phyloP scores from a whole-genome alignment of 495 filamentous ascomycete genomes.

The Pyrenopolyporus hunteri region DNA sequence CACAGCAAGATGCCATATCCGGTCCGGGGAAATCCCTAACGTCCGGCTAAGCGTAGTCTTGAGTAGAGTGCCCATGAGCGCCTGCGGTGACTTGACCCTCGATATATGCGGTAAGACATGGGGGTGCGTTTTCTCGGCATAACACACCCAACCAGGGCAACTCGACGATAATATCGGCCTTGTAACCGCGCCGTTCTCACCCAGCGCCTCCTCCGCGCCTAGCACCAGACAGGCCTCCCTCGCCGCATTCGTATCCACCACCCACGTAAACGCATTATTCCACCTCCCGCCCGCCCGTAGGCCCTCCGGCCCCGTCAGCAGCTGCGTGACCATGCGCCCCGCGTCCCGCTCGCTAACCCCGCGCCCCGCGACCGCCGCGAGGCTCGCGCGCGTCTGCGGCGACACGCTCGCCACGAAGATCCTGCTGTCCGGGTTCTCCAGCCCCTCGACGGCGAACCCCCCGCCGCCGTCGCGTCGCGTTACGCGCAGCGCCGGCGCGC shows the following conservation, averaged over 20 bases:
- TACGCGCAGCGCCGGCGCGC: slow-evolving; percentile 59
- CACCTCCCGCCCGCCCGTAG: slow-evolving; percentile 70
- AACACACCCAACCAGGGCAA: slow-evolving; percentile 98
- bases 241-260: slow-evolving; percentile 83
- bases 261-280: slow-evolving; percentile 80
- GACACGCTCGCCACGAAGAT: slow-evolving; percentile 91
- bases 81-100: slow-evolving; percentile 90
- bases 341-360: slow-evolving; percentile 74
- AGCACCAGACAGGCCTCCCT: slow-evolving; percentile 78
- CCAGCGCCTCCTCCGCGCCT: slow-evolving; percentile 76
- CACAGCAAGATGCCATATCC: slow-evolving; percentile 90
- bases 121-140: slow-evolving; percentile 96
- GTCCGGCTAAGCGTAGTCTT: slow-evolving; percentile 79
- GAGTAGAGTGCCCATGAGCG: slow-evolving; percentile 83
- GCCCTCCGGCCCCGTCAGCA: slow-evolving; percentile 73
- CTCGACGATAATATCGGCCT: slow-evolving; percentile 86
- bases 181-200: slow-evolving; percentile 38
- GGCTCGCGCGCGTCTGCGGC: slow-evolving; percentile 83
- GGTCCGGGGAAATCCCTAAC: slow-evolving; percentile 72
- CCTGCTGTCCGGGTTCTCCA: slow-evolving; percentile 58
- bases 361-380: slow-evolving; percentile 82
- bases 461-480: slow-evolving; percentile 17
- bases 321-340: slow-evolving; percentile 79
- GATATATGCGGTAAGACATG: slow-evolving; percentile 91
- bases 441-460: slow-evolving; percentile 42